A percentile compares a stretch with the other conserved stretches of the same genome.
Evolutionary conservation across 2,329 filamentous ascomycete genomes (phyloP).

Genomic region (Paecilomyces sp.): DNA sequence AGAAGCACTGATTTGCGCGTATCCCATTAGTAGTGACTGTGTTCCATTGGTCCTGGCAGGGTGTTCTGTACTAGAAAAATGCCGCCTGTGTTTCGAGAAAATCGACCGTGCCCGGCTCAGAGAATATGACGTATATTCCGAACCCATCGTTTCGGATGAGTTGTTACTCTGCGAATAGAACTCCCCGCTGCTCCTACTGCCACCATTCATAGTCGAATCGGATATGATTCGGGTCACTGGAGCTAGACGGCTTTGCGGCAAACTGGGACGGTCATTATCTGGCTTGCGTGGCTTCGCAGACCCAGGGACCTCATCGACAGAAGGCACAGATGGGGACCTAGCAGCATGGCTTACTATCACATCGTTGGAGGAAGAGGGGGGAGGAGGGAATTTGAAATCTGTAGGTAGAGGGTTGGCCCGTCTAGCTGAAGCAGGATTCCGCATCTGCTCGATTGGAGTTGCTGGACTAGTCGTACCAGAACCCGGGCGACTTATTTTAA

Average conservation of each 20-base stretch:
- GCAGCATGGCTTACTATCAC: conserved; percentile 15
- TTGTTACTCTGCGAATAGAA: conserved; percentile 95
- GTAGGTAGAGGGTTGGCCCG: conserved; percentile 29
- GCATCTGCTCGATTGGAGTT: conserved; percentile 30
- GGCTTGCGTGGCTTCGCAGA: conserved; percentile 10
- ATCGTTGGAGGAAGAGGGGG: conserved; percentile 26
- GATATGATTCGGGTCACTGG: conserved; percentile 63
- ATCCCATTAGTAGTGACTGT: conserved; percentile 95
- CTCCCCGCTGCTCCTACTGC: conserved; percentile 84
- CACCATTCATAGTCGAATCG: conserved; percentile 67
- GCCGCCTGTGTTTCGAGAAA: conserved; percentile 30
- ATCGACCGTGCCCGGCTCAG: conserved; percentile 47
- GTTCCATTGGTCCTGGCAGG: conserved; percentile 13
- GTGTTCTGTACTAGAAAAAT: conserved; percentile 37
- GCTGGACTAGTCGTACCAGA: conserved; percentile 24
- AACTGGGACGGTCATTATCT: conserved; percentile 19
- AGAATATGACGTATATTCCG: conserved; percentile 62
- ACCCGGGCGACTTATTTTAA: conserved; percentile 15
- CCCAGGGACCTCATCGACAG: conserved; percentile 16
- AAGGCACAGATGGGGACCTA: conserved; percentile 21
- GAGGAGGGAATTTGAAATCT: conserved; percentile 53
- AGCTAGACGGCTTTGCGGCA: conserved; percentile 22
- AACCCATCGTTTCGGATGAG: conserved; percentile 85
- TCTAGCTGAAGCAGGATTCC: conserved; percentile 34
- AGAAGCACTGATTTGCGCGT: conserved; percentile 85